These are phyloP conservation scores for Carex littledalei DNA, from an alignment of 176 grass and related monocot genomes.

Conservation along the genomic window DNA sequence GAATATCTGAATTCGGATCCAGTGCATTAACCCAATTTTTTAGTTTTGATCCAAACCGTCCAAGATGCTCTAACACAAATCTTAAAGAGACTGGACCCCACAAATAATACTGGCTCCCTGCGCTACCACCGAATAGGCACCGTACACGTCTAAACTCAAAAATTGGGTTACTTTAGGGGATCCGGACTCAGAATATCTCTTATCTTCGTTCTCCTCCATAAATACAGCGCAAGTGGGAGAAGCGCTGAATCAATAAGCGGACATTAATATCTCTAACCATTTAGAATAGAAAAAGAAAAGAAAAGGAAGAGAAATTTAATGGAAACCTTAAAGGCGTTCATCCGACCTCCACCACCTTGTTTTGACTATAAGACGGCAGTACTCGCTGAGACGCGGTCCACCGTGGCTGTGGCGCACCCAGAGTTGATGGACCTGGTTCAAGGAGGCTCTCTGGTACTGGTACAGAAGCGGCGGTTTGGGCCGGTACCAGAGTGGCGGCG, in stretches of 20 bases:
- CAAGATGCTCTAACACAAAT: no score
- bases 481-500: conserved; percentile 76
- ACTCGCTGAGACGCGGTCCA: conserved; percentile 52
- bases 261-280: not conserved
- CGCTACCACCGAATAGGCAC: no score
- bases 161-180: no score
- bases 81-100: no score
- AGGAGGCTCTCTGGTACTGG: conserved; percentile 62
- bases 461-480: conserved; percentile 68
- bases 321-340: conserved; percentile 30
- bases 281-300: not conserved
- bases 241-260: not conserved
- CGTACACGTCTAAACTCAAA: no score
- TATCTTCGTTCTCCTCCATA: not conserved
- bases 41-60: no score
- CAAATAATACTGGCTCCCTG: no score
- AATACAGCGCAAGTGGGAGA: not conserved
- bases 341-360: conserved; percentile 60
- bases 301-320: not conserved
- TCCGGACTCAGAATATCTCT: no score
- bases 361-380: conserved; percentile 71
- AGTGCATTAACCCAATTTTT: no score
- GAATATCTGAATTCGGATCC: no score
- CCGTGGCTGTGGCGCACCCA: conserved; percentile 33
- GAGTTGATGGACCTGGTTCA: conserved; percentile 62